Evolutionary conservation across 225 moss, liverwort and hornwort genomes (phyloP).

Genomic region (Antitrichia curtipendula): DNA sequence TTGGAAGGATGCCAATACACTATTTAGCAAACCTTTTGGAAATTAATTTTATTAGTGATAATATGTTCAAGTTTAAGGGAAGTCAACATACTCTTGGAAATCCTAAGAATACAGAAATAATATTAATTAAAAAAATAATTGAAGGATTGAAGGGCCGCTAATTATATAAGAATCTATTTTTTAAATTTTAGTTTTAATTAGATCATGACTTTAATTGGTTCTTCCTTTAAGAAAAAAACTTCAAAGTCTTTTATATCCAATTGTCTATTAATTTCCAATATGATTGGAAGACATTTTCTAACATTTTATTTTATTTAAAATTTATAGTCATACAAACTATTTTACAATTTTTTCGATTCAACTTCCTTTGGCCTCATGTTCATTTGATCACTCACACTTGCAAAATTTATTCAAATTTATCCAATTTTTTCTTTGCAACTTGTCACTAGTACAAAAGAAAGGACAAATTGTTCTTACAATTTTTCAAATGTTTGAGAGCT

Average conservation of each 20-base stretch:
- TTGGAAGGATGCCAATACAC: too few relatives aligned
- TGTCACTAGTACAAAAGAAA: background rate
- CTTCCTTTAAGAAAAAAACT: too few relatives aligned
- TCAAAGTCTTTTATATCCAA: background rate
- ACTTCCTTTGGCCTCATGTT: background rate
- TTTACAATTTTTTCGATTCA: background rate
- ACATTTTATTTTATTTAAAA: background rate
- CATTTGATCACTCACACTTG: background rate
- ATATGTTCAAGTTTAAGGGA: too few relatives aligned
- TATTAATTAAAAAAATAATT: background rate
- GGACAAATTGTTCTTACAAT: background rate
- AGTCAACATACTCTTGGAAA: accelerated
- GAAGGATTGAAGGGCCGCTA: background rate
- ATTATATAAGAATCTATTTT: background rate
- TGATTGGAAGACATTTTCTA: background rate
- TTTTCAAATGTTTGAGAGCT: background rate
- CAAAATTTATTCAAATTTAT: background rate
- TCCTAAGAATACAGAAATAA: background rate
- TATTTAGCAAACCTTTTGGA: too few relatives aligned
- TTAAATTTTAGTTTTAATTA: background rate
- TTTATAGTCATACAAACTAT: accelerated
- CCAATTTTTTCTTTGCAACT: background rate
- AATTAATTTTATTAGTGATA: too few relatives aligned
- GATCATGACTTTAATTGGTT: background rate
- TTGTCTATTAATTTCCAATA: background rate